Base-by-base conservation (phyloP, 306 rosid genomes). In the Cicer judaicum region DNA sequence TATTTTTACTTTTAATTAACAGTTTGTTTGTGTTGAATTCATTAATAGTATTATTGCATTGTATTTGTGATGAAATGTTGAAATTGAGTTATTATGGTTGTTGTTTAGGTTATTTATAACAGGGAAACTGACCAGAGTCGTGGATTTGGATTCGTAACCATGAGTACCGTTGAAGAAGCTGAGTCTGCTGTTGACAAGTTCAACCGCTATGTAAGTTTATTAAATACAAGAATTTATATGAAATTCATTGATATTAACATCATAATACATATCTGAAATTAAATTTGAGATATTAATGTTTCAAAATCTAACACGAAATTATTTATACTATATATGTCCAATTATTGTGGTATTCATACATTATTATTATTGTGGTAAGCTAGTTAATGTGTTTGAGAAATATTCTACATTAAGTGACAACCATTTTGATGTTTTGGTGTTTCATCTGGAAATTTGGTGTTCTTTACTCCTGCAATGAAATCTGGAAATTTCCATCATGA, bases 161-260 rank as follows among this genome's bases (percentile, higher is more conserved):
- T 95, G 98, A 89, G 96, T 64, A 89, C 96, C 0, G 93, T 92
- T 73, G 98, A 92, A 78, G 93, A 95, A 78, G 98, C 98, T 64
- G 99, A 95, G 54, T 78, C 72, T 46, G 99, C 91, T 52, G 93
- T 86, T 29, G 92, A 87, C 18, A 87, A 77, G 48, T 87, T 89
- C 78, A 84, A 81, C 68, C 80, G 96, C 21, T 87, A 77, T 71
- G 99, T 95, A 69, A 92, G 65, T 34, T 13, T 1, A 7, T 13
- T 1, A 7, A 53, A 0, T n/a, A n/a, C 3, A 6, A 6, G 2
- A 50, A 54, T 2, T 2, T 53, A 42, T 9, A 50, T 21, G 56
- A 44, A 66, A 21, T 66, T 5, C 57, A 21, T 29, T 6, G 19
- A n/a, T 16, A 34, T 47, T 67, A 18, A 4, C 56, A 48, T 48